Conservation (phyloP, 2,329 filamentous ascomycete species). For the Fusarium xyrophilum region DNA sequence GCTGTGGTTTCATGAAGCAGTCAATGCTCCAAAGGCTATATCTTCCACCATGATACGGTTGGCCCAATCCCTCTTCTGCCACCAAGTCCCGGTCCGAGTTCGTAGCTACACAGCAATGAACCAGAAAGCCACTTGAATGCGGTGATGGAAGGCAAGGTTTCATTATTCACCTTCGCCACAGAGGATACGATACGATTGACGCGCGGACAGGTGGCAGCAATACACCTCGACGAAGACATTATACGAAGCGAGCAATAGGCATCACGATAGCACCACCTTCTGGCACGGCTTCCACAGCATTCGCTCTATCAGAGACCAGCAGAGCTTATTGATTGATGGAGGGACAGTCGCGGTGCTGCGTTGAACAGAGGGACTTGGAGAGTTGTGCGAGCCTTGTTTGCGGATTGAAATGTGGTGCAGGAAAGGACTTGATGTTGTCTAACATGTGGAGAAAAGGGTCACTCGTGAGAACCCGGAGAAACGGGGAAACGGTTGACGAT, state of each 20-base stretch:
- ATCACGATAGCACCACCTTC: background rate
- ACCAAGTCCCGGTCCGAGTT: fast-evolving
- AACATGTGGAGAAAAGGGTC: background rate
- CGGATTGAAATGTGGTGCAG: background rate
- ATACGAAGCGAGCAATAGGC: background rate
- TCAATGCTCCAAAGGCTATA: too few species aligned
- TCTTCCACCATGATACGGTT: too few species aligned
- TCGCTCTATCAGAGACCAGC: background rate
- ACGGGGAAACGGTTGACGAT: background rate
- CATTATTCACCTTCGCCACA: fast-evolving
- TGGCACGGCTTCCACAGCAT: background rate
- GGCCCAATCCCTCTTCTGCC: background rate
- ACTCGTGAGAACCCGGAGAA: fast-evolving
- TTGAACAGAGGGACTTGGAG: background rate
- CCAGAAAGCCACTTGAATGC: background rate
- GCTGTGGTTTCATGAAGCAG: too few species aligned
- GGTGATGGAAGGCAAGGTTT: too few species aligned
- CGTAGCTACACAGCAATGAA: background rate
- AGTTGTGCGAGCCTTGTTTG: slow-evolving; percentile 16
- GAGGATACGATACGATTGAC: background rate
- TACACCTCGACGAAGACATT: background rate
- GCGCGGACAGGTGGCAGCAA: background rate
- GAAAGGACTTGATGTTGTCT: background rate
- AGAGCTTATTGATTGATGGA: background rate
- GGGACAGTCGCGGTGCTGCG: background rate